Percentiles rank a stretch among this genome's conserved stretches.
Evolutionary conservation across 768 basidiomycete species (phyloP).

Genomic region (Pholiota microspora): DNA sequence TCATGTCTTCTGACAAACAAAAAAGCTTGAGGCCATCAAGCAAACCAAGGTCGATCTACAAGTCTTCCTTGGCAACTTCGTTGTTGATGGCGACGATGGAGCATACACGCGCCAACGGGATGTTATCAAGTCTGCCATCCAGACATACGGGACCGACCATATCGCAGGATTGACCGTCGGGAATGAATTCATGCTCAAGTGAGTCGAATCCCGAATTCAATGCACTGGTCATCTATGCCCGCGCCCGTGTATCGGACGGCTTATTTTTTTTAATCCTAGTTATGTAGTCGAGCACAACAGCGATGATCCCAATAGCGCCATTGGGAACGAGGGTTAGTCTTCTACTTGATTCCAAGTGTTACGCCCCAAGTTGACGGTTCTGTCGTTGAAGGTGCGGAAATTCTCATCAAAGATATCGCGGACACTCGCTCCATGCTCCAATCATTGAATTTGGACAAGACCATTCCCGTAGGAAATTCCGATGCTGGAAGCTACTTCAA

Average conservation of each 20-base stretch:
- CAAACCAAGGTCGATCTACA: conserved; percentile 83
- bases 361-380: background rate
- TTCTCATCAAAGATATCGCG: conserved; percentile 62
- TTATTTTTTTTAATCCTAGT: conserved; percentile 31
- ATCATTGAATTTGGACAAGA: conserved; percentile 56
- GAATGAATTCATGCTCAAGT: conserved; percentile 89
- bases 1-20: conserved; percentile 1
- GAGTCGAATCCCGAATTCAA: conserved; percentile 18
- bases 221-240: background rate
- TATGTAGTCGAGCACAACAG: conserved; percentile 50
- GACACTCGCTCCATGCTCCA: conserved; percentile 58
- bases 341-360: background rate
- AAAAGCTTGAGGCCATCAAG: conserved; percentile 80
- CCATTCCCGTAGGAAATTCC: conserved; percentile 71
- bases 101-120: conserved; percentile 74
- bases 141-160: conserved; percentile 74
- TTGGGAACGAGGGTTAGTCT: conserved; percentile 45
- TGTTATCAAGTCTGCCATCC: conserved; percentile 61
- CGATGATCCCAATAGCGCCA: conserved; percentile 53
- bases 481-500: conserved; percentile 90
- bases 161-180: conserved; percentile 86
- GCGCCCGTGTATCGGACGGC: background rate
- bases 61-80: conserved; percentile 76
- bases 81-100: conserved; percentile 50
- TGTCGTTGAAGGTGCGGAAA: conserved; percentile 45